Percentiles rank a stretch among this genome's conserved stretches.
Conservation (phyloP, 2,329 filamentous ascomycete species). For the Botryotinia narcissicola region DNA sequence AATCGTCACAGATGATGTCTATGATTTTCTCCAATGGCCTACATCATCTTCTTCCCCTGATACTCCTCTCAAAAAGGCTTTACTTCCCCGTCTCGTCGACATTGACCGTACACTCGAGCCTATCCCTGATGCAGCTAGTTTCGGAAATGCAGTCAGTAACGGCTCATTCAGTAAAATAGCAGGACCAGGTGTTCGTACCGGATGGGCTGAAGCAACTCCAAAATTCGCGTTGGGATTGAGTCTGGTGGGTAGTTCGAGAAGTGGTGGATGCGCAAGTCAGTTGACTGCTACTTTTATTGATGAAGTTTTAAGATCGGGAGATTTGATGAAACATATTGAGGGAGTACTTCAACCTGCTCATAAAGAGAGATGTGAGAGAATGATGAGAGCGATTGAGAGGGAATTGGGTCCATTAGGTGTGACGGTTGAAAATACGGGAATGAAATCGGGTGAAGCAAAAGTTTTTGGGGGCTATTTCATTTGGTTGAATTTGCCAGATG, state of each 20-base stretch:
- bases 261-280: slow-evolving; percentile 57
- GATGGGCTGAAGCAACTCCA: slow-evolving; percentile 78
- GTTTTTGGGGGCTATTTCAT: slow-evolving; percentile 82
- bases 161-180: slow-evolving; percentile 87
- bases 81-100: slow-evolving; percentile 72
- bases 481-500: slow-evolving; percentile 66
- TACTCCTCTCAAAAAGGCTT: slow-evolving; percentile 24
- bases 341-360: slow-evolving; percentile 46
- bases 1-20: slow-evolving; percentile 88
- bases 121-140: slow-evolving; percentile 53
- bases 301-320: slow-evolving; percentile 47
- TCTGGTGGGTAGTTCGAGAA: slow-evolving; percentile 52
- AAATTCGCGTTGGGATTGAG: slow-evolving; percentile 55
- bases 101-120: slow-evolving; percentile 68
- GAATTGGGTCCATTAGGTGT: slow-evolving; percentile 64
- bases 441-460: slow-evolving; percentile 43
- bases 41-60: slow-evolving; percentile 31
- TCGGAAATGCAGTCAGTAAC: slow-evolving; percentile 82
- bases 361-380: slow-evolving; percentile 46
- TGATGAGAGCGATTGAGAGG: slow-evolving; percentile 58
- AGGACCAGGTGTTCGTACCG: slow-evolving; percentile 76
- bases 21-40: slow-evolving; percentile 86
- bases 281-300: slow-evolving; percentile 53
- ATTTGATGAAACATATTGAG: slow-evolving; percentile 47
- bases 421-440: slow-evolving; percentile 39